A percentile compares a stretch with the other conserved stretches of the same genome.
phyloP scores from a whole-genome alignment of 2,329 filamentous ascomycete species.

The Penicillium decumbens region DNA sequence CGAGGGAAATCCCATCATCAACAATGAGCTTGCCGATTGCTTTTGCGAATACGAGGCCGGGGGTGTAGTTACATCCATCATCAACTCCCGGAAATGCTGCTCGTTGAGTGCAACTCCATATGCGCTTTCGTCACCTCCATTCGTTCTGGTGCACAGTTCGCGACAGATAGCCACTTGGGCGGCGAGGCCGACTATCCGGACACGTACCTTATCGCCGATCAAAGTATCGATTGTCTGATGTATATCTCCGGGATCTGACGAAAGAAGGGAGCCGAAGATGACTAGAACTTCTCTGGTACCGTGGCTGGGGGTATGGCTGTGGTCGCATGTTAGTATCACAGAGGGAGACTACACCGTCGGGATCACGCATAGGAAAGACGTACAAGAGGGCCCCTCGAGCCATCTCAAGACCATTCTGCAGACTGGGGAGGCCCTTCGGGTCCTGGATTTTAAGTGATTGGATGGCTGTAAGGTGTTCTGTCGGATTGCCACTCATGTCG shows the following conservation, averaged over 20 bases:
- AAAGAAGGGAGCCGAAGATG: slow-evolving; percentile 83
- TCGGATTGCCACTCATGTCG: slow-evolving; percentile 86
- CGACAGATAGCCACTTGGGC: slow-evolving; percentile 89
- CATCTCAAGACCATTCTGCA: slow-evolving; percentile 97
- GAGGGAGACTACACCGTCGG: background rate
- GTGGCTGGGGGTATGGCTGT: slow-evolving; percentile 80
- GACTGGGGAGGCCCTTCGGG: slow-evolving; percentile 68
- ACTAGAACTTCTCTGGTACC: slow-evolving; percentile 90
- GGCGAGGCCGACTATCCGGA: slow-evolving; percentile 82
- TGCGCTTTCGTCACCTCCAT: slow-evolving; percentile 63
- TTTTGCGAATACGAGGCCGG: slow-evolving; percentile 67
- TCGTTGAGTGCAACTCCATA: slow-evolving; percentile 87
- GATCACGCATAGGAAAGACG: slow-evolving; percentile 22
- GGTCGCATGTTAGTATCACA: background rate
- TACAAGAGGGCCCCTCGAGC: slow-evolving; percentile 84
- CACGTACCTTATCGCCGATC: slow-evolving; percentile 75
- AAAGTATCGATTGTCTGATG: slow-evolving; percentile 80
- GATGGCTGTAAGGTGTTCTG: slow-evolving; percentile 76
- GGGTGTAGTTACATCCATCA: slow-evolving; percentile 83
- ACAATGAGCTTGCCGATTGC: slow-evolving; percentile 53
- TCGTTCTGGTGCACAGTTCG: slow-evolving; percentile 83
- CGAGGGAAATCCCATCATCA: slow-evolving; percentile 98
- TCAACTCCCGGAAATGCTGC: slow-evolving; percentile 79
- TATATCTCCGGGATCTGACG: slow-evolving; percentile 90
- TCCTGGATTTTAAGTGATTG: slow-evolving; percentile 62